phyloP scores from a whole-genome alignment of 1,139 yeast genomes.

The Debaryomyces udenii region DNA sequence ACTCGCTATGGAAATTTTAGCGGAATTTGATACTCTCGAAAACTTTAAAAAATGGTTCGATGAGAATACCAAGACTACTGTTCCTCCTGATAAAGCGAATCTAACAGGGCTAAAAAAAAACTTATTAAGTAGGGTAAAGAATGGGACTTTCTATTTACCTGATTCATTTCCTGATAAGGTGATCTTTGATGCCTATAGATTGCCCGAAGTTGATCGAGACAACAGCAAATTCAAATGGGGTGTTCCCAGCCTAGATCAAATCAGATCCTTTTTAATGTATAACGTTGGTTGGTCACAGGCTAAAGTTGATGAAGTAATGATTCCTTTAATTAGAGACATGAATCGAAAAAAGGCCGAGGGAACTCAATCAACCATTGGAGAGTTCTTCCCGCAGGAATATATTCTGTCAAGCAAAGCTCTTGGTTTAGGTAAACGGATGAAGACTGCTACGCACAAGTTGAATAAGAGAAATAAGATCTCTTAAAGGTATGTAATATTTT shows the following conservation, averaged over 20 bases:
- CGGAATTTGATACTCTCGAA: constrained; percentile 65
- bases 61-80: constrained; percentile 25
- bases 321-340: constrained; percentile 85
- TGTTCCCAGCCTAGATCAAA: constrained; percentile 76
- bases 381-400: constrained; percentile 59
- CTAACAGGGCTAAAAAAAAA: constrained; percentile 41
- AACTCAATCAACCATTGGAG: constrained; percentile 58
- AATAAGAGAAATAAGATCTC: constrained; percentile 23
- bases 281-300: constrained; percentile 84
- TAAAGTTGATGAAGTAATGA: constrained; percentile 77
- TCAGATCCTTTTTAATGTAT: constrained; percentile 67
- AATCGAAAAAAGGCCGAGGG: constrained; percentile 61
- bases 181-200: constrained; percentile 71
- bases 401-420: constrained; percentile 48
- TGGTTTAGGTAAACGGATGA: constrained; percentile 60
- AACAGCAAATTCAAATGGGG: constrained; percentile 87
- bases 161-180: constrained; percentile 69
- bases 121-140: constrained; percentile 58
- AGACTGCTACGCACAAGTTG: constrained; percentile 58
- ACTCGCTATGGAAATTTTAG: constrained; percentile 86
- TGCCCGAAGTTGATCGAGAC: constrained; percentile 86
- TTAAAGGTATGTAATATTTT: neutral
- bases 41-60: constrained; percentile 47
- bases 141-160: constrained; percentile 64
- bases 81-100: constrained; percentile 18